These are phyloP conservation scores for Plasmodium falciparum DNA, from an alignment of 169 alveolate genomes.

Conservation along the genomic window DNA sequence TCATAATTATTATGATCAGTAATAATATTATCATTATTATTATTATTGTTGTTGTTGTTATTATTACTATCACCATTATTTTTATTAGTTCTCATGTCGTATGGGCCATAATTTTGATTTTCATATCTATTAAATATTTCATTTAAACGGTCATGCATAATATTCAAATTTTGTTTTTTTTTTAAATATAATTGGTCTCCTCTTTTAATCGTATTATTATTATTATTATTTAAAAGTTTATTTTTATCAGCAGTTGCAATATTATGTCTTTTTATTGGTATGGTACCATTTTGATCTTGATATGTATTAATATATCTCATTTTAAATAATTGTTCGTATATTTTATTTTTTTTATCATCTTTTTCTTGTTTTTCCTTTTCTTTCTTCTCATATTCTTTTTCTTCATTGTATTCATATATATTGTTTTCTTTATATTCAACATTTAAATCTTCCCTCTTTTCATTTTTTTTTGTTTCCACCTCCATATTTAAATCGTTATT, in stretches of 20 bases:
- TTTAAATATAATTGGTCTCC: not conserved
- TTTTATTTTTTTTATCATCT: too few species aligned
- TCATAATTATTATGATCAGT: conserved; percentile 6
- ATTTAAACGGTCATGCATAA: conserved; percentile 1
- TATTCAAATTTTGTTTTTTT: conserved; percentile 3
- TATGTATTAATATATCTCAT: too few species aligned
- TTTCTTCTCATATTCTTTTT: too few species aligned
- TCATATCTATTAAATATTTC: conserved; percentile 52
- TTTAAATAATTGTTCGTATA: too few species aligned
- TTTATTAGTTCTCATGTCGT: too few species aligned
- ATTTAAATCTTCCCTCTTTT: too few species aligned
- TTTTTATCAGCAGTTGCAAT: conserved; percentile 10
- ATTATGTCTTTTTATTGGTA: conserved; percentile 32
- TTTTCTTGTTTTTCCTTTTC: too few species aligned
- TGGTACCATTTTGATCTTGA: too few species aligned
- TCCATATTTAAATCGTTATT: too few species aligned
- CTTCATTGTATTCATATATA: too few species aligned
- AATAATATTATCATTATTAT: not conserved
- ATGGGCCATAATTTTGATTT: not conserved
- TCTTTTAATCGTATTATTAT: not conserved
- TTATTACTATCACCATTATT: not conserved
- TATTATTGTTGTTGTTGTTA: not conserved
- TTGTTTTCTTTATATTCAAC: too few species aligned
- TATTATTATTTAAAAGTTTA: conserved; percentile 12
- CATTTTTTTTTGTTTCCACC: too few species aligned